Percentiles rank a stretch among this genome's conserved stretches.
Evolutionary conservation across 805 yeast genomes (phyloP).

Genomic region (Cyberlindnera meyerae): DNA sequence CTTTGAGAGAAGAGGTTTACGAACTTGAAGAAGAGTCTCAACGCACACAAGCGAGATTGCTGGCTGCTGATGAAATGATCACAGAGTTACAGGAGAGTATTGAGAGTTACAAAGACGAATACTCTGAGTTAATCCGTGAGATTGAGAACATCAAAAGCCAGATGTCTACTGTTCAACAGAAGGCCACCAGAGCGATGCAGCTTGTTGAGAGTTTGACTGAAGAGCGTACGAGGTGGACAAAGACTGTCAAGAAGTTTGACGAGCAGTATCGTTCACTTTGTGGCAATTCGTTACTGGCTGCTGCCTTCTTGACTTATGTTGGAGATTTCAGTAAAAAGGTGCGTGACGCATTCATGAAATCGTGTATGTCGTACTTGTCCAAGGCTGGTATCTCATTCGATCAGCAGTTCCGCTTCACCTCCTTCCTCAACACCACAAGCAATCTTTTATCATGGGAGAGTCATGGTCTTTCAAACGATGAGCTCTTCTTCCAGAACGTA

Average conservation of each 20-base stretch:
- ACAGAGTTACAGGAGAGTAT: constrained; percentile 66
- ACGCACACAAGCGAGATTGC: constrained; percentile 60
- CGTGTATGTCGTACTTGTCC: constrained; percentile 35
- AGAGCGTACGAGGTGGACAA: constrained; percentile 76
- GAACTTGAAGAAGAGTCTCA: constrained; percentile 54
- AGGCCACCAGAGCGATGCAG: constrained; percentile 55
- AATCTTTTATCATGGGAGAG: constrained; percentile 48
- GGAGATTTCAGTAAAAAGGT: constrained; percentile 52
- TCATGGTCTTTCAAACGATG: constrained; percentile 53
- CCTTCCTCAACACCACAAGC: constrained; percentile 35
- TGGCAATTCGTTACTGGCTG: constrained; percentile 62
- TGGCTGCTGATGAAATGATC: constrained; percentile 80
- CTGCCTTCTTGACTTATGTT: constrained; percentile 57
- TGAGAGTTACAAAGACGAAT: constrained; percentile 58
- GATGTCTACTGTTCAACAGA: constrained; percentile 55
- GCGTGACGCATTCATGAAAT: constrained; percentile 33
- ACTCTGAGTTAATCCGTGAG: constrained; percentile 72
- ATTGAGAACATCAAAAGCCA: constrained; percentile 71
- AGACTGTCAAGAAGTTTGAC: constrained; percentile 47
- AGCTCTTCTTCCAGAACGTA: constrained; percentile 58
- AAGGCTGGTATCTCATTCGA: constrained; percentile 37
- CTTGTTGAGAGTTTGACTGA: constrained; percentile 57
- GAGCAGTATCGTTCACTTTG: constrained; percentile 40
- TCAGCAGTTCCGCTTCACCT: constrained; percentile 29
- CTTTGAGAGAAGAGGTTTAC: constrained; percentile 62